These are phyloP conservation scores for Yamadazyma scolyti DNA, from an alignment of 805 yeast genomes.

Conservation along the genomic window DNA sequence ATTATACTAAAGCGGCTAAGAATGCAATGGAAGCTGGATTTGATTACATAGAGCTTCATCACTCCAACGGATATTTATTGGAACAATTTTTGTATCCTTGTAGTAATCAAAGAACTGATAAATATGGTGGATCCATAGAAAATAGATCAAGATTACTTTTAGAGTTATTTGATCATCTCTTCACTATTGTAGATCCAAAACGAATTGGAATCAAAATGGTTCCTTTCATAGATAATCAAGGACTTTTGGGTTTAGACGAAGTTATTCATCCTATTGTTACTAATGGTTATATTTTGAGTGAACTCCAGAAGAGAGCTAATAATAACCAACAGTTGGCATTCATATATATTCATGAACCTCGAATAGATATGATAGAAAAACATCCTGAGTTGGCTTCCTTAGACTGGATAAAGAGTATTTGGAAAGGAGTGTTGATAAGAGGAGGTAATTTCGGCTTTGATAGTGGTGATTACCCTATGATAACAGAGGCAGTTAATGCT, in stretches of 20 bases:
- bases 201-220: slow-evolving; percentile 30
- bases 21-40: slow-evolving; percentile 32
- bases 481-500: slow-evolving; percentile 4
- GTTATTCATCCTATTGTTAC: slow-evolving; percentile 19
- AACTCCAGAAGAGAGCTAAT: slow-evolving; percentile 26
- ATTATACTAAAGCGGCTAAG: slow-evolving; percentile 24
- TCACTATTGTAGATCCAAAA: slow-evolving; percentile 27
- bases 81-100: slow-evolving; percentile 34
- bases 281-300: slow-evolving; percentile 26
- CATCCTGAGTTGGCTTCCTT: slow-evolving; percentile 8
- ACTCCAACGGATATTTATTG: slow-evolving; percentile 37
- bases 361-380: slow-evolving; percentile 16
- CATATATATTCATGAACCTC: slow-evolving; percentile 21
- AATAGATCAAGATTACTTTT: slow-evolving; percentile 33
- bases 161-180: slow-evolving; percentile 33
- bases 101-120: slow-evolving; percentile 29
- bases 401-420: slow-evolving; percentile 23
- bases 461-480: slow-evolving; percentile 4
- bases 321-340: slow-evolving; percentile 29
- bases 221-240: slow-evolving; percentile 24
- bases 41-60: slow-evolving; percentile 39
- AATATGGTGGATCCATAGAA: slow-evolving; percentile 34
- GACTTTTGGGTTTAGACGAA: slow-evolving; percentile 9
- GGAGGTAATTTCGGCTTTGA: slow-evolving; percentile 16
- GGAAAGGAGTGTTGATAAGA: slow-evolving; percentile 22